Base-by-base conservation (phyloP, 176 grass and related monocot genomes). In the Secale cereale region DNA sequence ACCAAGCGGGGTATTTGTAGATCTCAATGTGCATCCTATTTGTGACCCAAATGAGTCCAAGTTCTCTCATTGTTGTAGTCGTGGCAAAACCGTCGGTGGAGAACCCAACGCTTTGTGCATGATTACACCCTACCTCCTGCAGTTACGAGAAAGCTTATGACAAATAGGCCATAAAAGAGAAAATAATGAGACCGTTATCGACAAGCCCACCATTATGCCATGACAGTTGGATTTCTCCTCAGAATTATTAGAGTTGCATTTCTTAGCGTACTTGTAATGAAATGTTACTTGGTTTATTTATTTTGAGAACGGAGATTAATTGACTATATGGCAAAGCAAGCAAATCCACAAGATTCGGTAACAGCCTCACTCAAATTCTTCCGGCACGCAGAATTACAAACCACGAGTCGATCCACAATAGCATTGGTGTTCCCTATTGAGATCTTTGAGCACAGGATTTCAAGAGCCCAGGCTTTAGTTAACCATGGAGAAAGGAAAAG, bases 11-110 rank as follows among this genome's bases (percentile, higher is more conserved):
- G 77, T 99, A 99, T 59, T 96, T 94, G 86, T 99, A 94, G 59
- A 99, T 92, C 88, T 99, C 97, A 88, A 99, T 99, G 76, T 99
- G 97, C 97, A 99, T 99, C 70, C 93, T 76, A 59, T 89, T 93
- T 1, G 94, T 99, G 16, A 99, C 97, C 97, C 97, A 99, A 87
- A 99, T 99, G 33, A 99, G 90, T 29, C 85, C 89, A 77, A 99
- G 93, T 80, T 99, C 86, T 77, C 97, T 89, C 97, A 99, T 99
- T 7, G 94, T 99, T 19, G 90, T 88, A 5, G 97, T 99, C 1
- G 93, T 99, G 77, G 94, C 93, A n/a, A 99, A 99, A 67, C 97
- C 97, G 88, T 99, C 90, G 16, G 91, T 99, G 77, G 97, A 99
- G 82, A 96, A 99, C 40, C 97, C 97, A 37, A 99, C 84, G 77